phyloP scores from a whole-genome alignment of 1,139 yeast species.

The Candida tropicalis region DNA sequence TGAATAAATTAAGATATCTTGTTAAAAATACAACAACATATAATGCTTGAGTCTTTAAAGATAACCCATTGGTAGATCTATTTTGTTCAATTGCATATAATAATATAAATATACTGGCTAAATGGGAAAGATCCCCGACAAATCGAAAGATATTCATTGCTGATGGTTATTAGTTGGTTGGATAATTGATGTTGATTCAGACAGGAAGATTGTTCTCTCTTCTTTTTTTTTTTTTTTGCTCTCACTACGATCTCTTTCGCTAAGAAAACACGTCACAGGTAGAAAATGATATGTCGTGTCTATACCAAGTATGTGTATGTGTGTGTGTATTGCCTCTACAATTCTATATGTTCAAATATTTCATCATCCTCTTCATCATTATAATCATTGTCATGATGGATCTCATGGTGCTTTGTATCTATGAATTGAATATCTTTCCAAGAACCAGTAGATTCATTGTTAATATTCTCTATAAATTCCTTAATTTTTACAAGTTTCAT shows the following conservation, averaged over 20 bases:
- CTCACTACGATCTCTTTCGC: not conserved
- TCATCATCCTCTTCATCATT: slow-evolving; percentile 14
- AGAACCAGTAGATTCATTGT: slow-evolving; percentile 19
- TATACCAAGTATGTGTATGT: not conserved
- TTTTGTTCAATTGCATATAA: slow-evolving; percentile 69
- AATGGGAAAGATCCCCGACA: slow-evolving; percentile 79
- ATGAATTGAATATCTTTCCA: slow-evolving; percentile 22
- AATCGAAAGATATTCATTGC: slow-evolving; percentile 58
- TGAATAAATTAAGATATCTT: slow-evolving; percentile 74
- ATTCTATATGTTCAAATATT: slow-evolving; percentile 16
- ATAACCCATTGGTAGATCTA: slow-evolving; percentile 77
- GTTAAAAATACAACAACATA: slow-evolving; percentile 79
- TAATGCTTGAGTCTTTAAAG: slow-evolving; percentile 83
- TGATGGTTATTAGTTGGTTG: slow-evolving; percentile 9
- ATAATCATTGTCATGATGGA: not conserved
- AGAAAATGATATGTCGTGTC: not conserved
- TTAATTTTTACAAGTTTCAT: slow-evolving; percentile 24
- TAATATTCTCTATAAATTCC: slow-evolving; percentile 24
- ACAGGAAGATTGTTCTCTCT: not conserved
- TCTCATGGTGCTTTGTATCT: slow-evolving; percentile 12
- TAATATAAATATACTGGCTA: slow-evolving; percentile 76
- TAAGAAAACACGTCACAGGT: slow-evolving; percentile 4
- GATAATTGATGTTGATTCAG: not conserved
- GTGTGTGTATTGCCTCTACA: too few relatives aligned
- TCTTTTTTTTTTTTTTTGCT: not conserved